Percentiles rank a stretch among this genome's conserved stretches.
Conservation (phyloP, 192 early-diverging fungal genomes). For the Phycomyces nitens region DNA sequence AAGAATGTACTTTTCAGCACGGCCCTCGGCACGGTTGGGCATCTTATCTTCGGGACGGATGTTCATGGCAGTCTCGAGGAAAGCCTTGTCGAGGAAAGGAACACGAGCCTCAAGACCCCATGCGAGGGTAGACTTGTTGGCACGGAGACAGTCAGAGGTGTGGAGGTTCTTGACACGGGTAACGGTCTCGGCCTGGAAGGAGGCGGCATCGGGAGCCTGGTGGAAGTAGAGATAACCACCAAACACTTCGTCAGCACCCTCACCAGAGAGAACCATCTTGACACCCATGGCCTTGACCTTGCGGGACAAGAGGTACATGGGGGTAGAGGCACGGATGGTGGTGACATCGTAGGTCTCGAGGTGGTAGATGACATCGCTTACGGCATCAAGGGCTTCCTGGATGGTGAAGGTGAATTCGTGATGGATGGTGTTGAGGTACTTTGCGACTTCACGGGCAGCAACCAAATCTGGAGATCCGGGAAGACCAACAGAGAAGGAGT, state of each 20-base stretch:
- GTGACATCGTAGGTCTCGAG: conserved; percentile 99
- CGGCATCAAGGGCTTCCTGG: conserved; percentile 93
- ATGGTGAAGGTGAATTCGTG: conserved; percentile 96
- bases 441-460: conserved; percentile 86
- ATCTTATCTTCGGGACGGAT: conserved; percentile 83
- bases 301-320: conserved; percentile 96
- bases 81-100: conserved; percentile 92
- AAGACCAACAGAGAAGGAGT: conserved; percentile 97
- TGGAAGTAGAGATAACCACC: conserved; percentile 99
- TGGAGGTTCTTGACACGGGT: conserved; percentile 95
- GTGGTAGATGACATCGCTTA: conserved; percentile 94
- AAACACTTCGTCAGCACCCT: conserved; percentile 96
- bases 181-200: conserved; percentile 90
- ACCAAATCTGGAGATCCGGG: conserved; percentile 89
- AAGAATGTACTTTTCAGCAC: conserved; percentile 93
- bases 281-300: conserved; percentile 99
- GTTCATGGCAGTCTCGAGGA: conserved; percentile 91
- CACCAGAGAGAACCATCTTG: conserved; percentile 98
- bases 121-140: conserved; percentile 99
- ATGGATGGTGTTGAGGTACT: conserved; percentile 88
- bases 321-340: conserved; percentile 96
- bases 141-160: conserved; percentile 93
- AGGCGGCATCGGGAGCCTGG: conserved; percentile 74
- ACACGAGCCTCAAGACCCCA: conserved; percentile 99
- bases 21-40: conserved; percentile 51